These are phyloP conservation scores for Heimioporus retisporus DNA, from an alignment of 1,284 basidiomycete genomes.

Conservation along the genomic window DNA sequence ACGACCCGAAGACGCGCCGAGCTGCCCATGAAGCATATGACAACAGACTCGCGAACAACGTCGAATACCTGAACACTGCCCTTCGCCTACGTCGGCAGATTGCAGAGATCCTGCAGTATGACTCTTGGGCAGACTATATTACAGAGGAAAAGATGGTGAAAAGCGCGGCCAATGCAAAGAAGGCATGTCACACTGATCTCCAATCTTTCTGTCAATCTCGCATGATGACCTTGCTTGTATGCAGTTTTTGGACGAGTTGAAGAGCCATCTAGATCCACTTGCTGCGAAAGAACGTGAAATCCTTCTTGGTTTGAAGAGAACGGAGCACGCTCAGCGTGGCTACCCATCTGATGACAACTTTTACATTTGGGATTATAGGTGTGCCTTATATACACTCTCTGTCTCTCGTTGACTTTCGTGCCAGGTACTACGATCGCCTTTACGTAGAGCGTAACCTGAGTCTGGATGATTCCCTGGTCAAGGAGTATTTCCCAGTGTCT, in stretches of 20 bases:
- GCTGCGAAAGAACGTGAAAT: constrained; percentile 72
- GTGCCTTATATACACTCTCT: background rate
- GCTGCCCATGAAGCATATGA: constrained; percentile 75
- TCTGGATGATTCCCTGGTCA: constrained; percentile 80
- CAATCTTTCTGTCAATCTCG: background rate
- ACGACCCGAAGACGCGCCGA: constrained; percentile 74
- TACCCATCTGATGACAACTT: constrained; percentile 75
- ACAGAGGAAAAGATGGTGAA: constrained; percentile 92
- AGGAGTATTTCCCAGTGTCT: constrained; percentile 89
- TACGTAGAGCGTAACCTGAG: constrained; percentile 73
- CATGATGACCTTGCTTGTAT: constrained; percentile 1
- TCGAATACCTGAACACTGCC: constrained; percentile 71
- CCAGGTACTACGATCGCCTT: constrained; percentile 76
- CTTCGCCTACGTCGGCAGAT: constrained; percentile 77
- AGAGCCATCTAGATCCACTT: constrained; percentile 78
- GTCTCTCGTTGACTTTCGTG: background rate
- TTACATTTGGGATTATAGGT: constrained; percentile 74
- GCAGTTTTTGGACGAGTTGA: constrained; percentile 79
- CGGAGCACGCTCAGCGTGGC: constrained; percentile 69
- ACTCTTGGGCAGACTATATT: constrained; percentile 85
- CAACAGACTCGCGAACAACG: constrained; percentile 73
- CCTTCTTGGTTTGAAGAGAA: constrained; percentile 78
- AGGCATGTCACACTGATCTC: constrained; percentile 48
- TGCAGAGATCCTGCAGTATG: constrained; percentile 73
- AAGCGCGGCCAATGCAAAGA: constrained; percentile 56